phyloP scores from a whole-genome alignment of 495 filamentous ascomycete genomes.

The Neurospora sp. region DNA sequence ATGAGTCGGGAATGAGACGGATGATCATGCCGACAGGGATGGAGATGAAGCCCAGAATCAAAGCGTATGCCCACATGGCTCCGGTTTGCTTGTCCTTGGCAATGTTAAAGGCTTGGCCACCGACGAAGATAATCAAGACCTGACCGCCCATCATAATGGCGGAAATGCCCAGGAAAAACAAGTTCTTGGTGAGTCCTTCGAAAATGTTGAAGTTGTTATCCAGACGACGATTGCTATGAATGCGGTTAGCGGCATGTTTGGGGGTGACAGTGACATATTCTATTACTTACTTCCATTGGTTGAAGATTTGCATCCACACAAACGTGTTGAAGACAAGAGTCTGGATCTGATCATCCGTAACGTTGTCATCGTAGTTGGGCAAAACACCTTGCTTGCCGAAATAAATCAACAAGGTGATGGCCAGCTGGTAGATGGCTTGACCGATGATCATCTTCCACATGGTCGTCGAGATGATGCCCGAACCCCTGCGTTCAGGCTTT shows the following conservation, averaged over 20 bases:
- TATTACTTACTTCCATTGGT: conserved; percentile 72
- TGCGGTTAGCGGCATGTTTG: conserved; percentile 7
- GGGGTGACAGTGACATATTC: background rate
- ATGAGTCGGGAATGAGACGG: conserved; percentile 46
- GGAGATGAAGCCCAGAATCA: conserved; percentile 61
- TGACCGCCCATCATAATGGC: conserved; percentile 69
- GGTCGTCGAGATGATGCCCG: conserved; percentile 66
- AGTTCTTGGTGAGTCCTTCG: conserved; percentile 66
- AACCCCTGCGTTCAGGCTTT: conserved; percentile 71
- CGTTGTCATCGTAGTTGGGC: conserved; percentile 25
- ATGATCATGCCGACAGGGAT: conserved; percentile 65
- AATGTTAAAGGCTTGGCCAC: conserved; percentile 63
- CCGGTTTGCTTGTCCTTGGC: conserved; percentile 44
- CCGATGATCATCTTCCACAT: conserved; percentile 98
- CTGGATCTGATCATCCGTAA: conserved; percentile 39
- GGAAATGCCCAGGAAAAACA: conserved; percentile 78
- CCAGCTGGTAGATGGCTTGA: conserved; percentile 73
- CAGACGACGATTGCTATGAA: conserved; percentile 61
- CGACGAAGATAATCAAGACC: conserved; percentile 71
- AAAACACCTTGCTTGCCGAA: conserved; percentile 59
- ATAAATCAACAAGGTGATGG: conserved; percentile 67
- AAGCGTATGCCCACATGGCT: conserved; percentile 66
- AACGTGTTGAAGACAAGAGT: conserved; percentile 90
- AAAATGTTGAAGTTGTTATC: conserved; percentile 89
- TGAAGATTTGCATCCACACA: conserved; percentile 96